Evolutionary conservation across 257 asterid species (phyloP), one percentile per base, ranked within the genome.

Genomic region (Ilex aquifolium): DNA sequence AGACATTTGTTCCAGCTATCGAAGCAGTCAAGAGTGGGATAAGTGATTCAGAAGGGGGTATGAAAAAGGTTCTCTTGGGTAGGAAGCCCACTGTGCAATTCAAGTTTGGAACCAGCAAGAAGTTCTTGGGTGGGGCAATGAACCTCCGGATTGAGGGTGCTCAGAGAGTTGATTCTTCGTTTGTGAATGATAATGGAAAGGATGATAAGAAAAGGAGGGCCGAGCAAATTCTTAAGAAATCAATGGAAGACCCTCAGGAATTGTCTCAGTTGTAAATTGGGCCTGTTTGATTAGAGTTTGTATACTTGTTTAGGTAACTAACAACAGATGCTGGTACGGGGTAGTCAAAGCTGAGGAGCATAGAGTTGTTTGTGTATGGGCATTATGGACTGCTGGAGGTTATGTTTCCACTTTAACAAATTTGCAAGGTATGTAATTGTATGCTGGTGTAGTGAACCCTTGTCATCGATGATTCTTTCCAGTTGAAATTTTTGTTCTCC

Each of bases 191-290:
- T 61, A 78, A 65, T 42, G 72, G 67, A 49, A 73, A 74, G 57
- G 80, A 75, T 16, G 79, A 69, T 51, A 74, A 63, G 79, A 76
- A 76, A 63, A 68, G 67, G 70, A 68, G 57, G 65, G 70, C 64
- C 14, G 86, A 80, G 61, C 70, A 66, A 64, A 76, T 78, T 69
- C 80, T 72, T 56, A 65, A 56, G 74, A 66, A 72, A 65, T 66
- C 77, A 65, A 66, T 62, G 14, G 83, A 79, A 55, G 32, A 65
- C 69, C 64, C 66, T 13, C 71, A 69, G 60, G 80, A 78, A 44
- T 69, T 64, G 67, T 65, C 78, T 77, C 69, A 70, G 44, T 77
- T 85, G 90, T 89, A 84, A 81, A 68, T 74, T 82, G 75, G 82
- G 79, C 51, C 59, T 77, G 79, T 75, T 69, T 69, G 32, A 42